Evolutionary conservation across 352 stramenopile genomes (phyloP).

Genomic region (Blastocystis sp.): DNA sequence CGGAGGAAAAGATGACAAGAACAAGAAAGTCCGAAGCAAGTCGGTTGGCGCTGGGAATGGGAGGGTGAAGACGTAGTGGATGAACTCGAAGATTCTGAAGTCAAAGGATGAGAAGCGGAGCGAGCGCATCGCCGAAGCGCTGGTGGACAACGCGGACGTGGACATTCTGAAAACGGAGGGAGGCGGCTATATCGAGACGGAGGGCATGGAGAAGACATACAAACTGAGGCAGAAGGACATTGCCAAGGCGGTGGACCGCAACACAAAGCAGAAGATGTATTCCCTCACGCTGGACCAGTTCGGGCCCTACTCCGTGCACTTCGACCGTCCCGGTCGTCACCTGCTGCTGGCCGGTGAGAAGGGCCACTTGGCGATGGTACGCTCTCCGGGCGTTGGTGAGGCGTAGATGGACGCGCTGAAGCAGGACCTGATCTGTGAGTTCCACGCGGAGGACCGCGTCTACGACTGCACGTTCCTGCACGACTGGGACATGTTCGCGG

Average conservation of each 20-base stretch:
- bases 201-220: constrained; percentile 94
- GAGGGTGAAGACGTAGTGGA: constrained; percentile 13
- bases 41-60: neutral
- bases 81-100: constrained; percentile 68
- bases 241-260: constrained; percentile 83
- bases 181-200: constrained; percentile 83
- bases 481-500: constrained; percentile 92
- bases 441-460: constrained; percentile 88
- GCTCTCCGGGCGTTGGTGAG: constrained; percentile 75
- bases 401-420: constrained; percentile 64
- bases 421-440: constrained; percentile 84
- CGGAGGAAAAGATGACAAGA: neutral
- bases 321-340: constrained; percentile 90
- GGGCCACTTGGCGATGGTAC: constrained; percentile 89
- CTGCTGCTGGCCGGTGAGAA: constrained; percentile 86
- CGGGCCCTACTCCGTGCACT: constrained; percentile 87
- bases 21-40: neutral
- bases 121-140: constrained; percentile 23
- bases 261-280: constrained; percentile 91
- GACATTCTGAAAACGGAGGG: constrained; percentile 85
- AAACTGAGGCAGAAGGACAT: constrained; percentile 88
- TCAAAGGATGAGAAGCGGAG: constrained; percentile 37
- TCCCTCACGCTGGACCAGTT: constrained; percentile 87
- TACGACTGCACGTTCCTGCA: constrained; percentile 92
- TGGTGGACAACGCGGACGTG: constrained; percentile 72